Evolutionary conservation across 129 eudicot genomes (phyloP).

Genomic region (Arctium lappa): DNA sequence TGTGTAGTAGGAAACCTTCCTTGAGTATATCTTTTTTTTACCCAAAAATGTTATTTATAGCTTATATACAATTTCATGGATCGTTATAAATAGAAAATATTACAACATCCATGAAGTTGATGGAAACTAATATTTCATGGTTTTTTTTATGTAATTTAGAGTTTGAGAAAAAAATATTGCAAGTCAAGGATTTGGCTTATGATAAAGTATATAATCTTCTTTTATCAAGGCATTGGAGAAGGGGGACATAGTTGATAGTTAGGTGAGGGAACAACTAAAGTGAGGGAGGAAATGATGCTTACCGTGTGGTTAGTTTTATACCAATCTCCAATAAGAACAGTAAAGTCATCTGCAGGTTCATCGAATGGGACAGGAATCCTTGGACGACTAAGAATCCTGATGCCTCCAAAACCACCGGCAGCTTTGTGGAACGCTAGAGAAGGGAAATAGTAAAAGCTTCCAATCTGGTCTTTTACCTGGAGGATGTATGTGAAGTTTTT

Average conservation of each 20-base stretch:
- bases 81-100: background rate
- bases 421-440: constrained; percentile 88
- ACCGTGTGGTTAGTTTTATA: constrained; percentile 80
- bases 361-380: constrained; percentile 78
- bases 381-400: constrained; percentile 83
- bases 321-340: constrained; percentile 90
- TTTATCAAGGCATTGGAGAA: background rate
- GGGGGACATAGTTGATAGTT: background rate
- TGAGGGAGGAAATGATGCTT: constrained; percentile 1
- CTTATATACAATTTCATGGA: background rate
- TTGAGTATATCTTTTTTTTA: background rate
- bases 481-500: constrained; percentile 82
- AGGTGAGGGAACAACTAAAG: background rate
- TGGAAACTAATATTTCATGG: background rate
- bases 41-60: background rate
- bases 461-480: constrained; percentile 93
- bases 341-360: constrained; percentile 66
- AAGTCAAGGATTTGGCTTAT: background rate
- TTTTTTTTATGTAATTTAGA: background rate
- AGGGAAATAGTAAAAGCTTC: constrained; percentile 92
- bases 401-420: constrained; percentile 94
- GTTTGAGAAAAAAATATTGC: background rate
- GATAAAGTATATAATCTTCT: background rate
- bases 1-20: background rate
- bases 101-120: background rate